Percentiles rank a stretch among this genome's conserved stretches.
These are phyloP conservation scores for Orychophragmus violaceus DNA, from an alignment of 345 rosid genomes.

Conservation along the genomic window DNA sequence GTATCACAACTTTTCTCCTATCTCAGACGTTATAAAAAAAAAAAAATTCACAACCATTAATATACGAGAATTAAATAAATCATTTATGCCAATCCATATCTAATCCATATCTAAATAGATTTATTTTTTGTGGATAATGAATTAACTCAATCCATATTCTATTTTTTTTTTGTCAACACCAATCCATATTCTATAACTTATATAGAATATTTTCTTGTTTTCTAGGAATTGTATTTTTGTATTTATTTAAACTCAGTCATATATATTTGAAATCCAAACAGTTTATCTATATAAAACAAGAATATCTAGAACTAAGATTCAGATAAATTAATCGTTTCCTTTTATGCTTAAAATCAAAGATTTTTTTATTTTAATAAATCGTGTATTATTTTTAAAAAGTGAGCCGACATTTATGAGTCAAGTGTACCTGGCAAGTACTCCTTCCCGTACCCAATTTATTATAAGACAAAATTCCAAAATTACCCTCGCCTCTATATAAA, in stretches of 20 bases:
- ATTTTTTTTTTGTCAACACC: too few relatives aligned
- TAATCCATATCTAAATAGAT: too few relatives aligned
- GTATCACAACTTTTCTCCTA: too few relatives aligned
- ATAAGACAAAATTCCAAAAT: neutral
- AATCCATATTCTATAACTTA: too few relatives aligned
- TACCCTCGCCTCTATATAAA: slow-evolving; percentile 22
- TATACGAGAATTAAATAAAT: too few relatives aligned
- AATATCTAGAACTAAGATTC: neutral
- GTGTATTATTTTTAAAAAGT: neutral
- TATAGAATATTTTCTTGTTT: neutral
- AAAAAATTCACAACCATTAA: too few relatives aligned
- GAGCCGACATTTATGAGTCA: neutral
- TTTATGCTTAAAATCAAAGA: neutral
- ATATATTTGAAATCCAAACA: neutral
- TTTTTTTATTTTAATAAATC: neutral
- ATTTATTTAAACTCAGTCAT: neutral
- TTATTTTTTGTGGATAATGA: too few relatives aligned
- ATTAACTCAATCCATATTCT: too few relatives aligned
- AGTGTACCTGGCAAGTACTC: slow-evolving; percentile 61
- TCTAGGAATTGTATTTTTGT: neutral
- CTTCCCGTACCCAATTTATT: slow-evolving; percentile 31
- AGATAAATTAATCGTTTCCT: neutral
- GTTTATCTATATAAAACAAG: neutral
- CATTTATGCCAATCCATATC: too few relatives aligned
- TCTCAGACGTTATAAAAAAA: too few relatives aligned